These are phyloP conservation scores for Xylariales sp. DNA, from an alignment of 2,329 filamentous ascomycete species.

Conservation along the genomic window DNA sequence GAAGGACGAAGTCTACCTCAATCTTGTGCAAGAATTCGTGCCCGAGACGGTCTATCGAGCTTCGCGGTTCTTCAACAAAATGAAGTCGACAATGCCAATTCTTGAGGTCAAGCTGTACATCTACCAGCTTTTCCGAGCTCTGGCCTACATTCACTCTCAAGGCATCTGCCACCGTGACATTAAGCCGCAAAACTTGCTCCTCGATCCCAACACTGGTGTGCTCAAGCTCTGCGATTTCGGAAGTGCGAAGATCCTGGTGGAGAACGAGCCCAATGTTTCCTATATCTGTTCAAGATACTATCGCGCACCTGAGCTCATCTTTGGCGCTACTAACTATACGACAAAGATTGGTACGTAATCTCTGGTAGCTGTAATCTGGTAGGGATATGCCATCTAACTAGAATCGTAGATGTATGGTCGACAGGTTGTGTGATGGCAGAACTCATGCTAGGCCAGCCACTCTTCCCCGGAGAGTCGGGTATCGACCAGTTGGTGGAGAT, in stretches of 20 bases:
- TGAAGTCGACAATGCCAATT: slow-evolving; percentile 99
- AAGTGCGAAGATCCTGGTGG: slow-evolving; percentile 95
- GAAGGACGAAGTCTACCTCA: slow-evolving; percentile 99
- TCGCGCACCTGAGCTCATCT: slow-evolving; percentile 94
- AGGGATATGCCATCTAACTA: too few relatives aligned
- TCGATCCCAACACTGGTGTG: slow-evolving; percentile 86
- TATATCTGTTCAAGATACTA: slow-evolving; percentile 99
- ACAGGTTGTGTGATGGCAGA: slow-evolving; percentile 99
- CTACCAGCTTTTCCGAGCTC: slow-evolving; percentile 96
- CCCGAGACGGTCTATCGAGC: slow-evolving; percentile 98
- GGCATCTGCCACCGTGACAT: slow-evolving; percentile 99
- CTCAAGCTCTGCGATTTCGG: slow-evolving; percentile 98
- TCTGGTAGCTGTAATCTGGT: too few relatives aligned
- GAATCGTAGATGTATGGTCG: slow-evolving; percentile 99
- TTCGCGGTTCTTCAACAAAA: slow-evolving; percentile 98
- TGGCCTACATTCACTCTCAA: slow-evolving; percentile 98
- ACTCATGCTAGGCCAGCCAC: slow-evolving; percentile 94
- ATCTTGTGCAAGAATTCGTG: slow-evolving; percentile 95
- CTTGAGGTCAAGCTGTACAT: slow-evolving; percentile 99
- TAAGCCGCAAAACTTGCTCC: slow-evolving; percentile 94
- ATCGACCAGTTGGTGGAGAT: slow-evolving; percentile 99
- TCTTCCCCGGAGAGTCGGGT: slow-evolving; percentile 97
- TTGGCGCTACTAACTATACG: slow-evolving; percentile 98
- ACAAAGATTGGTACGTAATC: slow-evolving; percentile 88
- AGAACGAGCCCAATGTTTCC: slow-evolving; percentile 98